phyloP scores from a whole-genome alignment of 108 stramenopile genomes.

The Nitzschia putrida region DNA sequence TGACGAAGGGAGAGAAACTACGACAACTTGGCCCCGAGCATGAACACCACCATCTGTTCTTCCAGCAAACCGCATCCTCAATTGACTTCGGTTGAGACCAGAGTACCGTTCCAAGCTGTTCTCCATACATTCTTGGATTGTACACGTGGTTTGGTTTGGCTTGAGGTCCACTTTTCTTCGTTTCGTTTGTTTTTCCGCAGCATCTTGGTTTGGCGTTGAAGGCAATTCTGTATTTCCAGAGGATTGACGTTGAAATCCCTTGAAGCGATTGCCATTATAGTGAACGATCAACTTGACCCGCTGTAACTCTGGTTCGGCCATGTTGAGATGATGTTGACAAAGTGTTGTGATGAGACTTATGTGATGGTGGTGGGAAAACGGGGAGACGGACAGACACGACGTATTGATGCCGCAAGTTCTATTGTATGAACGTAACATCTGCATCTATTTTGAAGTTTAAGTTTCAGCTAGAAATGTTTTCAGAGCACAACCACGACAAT shows the following conservation, averaged over 20 bases:
- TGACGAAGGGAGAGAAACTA: slow-evolving; percentile 51
- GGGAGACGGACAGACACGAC: too few relatives aligned
- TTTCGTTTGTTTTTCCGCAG: slow-evolving; percentile 23
- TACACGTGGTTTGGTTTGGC: slow-evolving; percentile 8
- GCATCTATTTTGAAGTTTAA: too few relatives aligned
- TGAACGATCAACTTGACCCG: slow-evolving; percentile 55
- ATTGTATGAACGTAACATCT: too few relatives aligned
- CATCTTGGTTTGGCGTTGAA: not conserved
- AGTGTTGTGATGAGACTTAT: too few relatives aligned
- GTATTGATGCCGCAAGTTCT: too few relatives aligned
- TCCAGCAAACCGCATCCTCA: slow-evolving; percentile 68
- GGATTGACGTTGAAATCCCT: slow-evolving; percentile 78
- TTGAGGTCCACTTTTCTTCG: slow-evolving; percentile 32
- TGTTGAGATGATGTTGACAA: too few relatives aligned
- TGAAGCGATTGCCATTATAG: slow-evolving; percentile 75
- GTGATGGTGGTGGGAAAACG: too few relatives aligned
- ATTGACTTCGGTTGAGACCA: slow-evolving; percentile 14
- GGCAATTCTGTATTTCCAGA: slow-evolving; percentile 4
- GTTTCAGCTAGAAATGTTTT: too few relatives aligned
- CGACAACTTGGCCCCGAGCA: slow-evolving; percentile 79
- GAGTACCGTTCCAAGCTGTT: slow-evolving; percentile 48
- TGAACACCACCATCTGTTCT: slow-evolving; percentile 84
- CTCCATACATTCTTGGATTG: slow-evolving; percentile 74
- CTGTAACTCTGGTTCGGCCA: not conserved
- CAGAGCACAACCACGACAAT: too few relatives aligned